Percentiles rank a stretch among this genome's conserved stretches.
Evolutionary conservation across 75 land plant genomes (phyloP).

Genomic region (Adiantum capillusveneris): DNA sequence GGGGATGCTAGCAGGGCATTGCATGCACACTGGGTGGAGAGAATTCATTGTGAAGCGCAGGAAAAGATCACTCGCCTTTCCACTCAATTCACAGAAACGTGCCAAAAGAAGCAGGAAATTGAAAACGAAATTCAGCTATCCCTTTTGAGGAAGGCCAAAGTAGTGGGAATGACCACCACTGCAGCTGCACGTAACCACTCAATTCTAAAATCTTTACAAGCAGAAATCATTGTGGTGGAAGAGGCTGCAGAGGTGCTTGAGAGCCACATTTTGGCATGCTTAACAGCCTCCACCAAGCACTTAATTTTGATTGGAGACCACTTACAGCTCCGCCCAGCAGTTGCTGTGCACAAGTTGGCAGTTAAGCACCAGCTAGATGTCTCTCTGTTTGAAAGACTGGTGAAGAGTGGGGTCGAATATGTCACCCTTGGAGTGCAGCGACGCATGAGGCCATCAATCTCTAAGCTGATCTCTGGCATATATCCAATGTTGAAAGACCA

Average conservation of each 20-base stretch:
- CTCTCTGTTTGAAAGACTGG: conserved; percentile 29
- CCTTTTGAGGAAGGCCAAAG: conserved; percentile 17
- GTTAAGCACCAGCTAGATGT: conserved; percentile 20
- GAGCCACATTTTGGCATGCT: conserved; percentile 33
- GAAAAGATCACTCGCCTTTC: not conserved
- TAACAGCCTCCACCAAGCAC: conserved; percentile 22
- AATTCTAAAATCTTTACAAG: conserved; percentile 7
- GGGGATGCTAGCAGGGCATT: not conserved
- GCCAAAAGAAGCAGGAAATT: conserved; percentile 2
- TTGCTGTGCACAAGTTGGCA: conserved; percentile 13
- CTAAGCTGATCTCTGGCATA: conserved; percentile 6
- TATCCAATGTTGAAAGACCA: conserved; percentile 22
- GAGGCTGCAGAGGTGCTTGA: conserved; percentile 44
- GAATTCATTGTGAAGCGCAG: not conserved
- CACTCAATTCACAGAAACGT: conserved; percentile 1
- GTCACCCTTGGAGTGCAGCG: conserved; percentile 15
- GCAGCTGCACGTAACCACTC: conserved; percentile 24
- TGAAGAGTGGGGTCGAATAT: conserved; percentile 12
- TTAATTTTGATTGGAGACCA: conserved; percentile 40
- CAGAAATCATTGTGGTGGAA: conserved; percentile 32
- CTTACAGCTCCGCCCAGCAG: conserved; percentile 33
- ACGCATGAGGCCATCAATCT: conserved; percentile 24
- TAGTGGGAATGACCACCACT: conserved; percentile 32
- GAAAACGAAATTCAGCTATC: conserved; percentile 11
- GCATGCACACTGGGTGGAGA: conserved; percentile 2